A percentile compares a stretch with the other conserved stretches of the same genome.
phyloP scores from a whole-genome alignment of 164 flowering plant genomes.

The Tetracentron sinense region DNA sequence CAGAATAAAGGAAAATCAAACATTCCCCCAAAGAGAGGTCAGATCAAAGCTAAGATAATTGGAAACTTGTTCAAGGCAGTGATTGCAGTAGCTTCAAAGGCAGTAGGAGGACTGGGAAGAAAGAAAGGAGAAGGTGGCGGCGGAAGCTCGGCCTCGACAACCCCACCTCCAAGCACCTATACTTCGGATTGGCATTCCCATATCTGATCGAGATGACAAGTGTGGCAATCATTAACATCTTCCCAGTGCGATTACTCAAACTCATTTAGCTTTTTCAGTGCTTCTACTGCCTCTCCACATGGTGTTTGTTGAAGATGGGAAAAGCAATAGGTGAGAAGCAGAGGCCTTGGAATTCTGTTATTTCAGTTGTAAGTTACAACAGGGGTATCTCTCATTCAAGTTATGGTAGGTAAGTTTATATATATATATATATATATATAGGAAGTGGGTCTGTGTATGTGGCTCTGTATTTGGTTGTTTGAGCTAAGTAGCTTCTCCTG shows the following conservation, averaged over 20 bases:
- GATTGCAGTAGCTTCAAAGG: conserved; percentile 11
- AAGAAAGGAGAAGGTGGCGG: neutral
- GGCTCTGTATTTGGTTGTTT: too few species aligned
- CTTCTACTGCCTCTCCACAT: neutral
- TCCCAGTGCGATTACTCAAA: too few species aligned
- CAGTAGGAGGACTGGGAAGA: conserved; percentile 4
- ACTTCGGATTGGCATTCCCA: conserved; percentile 20
- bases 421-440: too few species aligned
- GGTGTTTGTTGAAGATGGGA: neutral
- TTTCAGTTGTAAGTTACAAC: neutral
- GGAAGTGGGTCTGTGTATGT: too few species aligned
- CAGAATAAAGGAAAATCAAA: neutral
- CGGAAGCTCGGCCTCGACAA: conserved; percentile 8
- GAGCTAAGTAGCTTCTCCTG: too few species aligned
- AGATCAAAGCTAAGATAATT: conserved; percentile 31
- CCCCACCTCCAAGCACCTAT: conserved; percentile 21
- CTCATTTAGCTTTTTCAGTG: neutral
- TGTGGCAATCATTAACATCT: too few species aligned
- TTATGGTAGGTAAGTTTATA: too few species aligned
- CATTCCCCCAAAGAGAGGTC: too few species aligned
- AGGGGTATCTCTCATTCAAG: too few species aligned
- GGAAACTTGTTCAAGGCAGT: conserved; percentile 16
- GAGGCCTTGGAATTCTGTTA: neutral
- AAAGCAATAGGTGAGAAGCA: neutral
- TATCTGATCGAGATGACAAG: too few species aligned